A percentile compares a stretch with the other conserved stretches of the same genome.
These are phyloP conservation scores for Ophiostoma montium DNA, from an alignment of 2,329 filamentous ascomycete species.

Conservation along the genomic window DNA sequence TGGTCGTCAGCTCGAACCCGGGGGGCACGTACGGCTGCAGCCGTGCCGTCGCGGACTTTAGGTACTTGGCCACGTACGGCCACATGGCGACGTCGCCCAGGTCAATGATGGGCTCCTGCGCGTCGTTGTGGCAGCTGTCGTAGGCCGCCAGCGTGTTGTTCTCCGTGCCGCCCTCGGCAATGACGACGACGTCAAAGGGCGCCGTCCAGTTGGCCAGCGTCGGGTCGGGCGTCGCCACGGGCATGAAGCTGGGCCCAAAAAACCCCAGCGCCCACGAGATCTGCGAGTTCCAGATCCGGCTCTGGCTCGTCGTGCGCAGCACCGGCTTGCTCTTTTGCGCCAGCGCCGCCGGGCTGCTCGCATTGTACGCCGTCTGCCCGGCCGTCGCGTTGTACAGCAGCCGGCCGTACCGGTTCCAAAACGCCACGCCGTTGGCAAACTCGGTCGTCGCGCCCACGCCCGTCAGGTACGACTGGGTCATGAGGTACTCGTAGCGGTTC, in stretches of 20 bases:
- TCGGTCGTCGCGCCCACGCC: conserved; percentile 35
- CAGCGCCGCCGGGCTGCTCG: conserved; percentile 30
- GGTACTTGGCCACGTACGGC: conserved; percentile 31
- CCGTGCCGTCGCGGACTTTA: conserved; percentile 28
- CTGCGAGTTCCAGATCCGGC: conserved; percentile 38
- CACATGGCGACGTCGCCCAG: conserved; percentile 28
- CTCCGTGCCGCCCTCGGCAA: conserved; percentile 33
- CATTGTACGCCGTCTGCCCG: conserved; percentile 34
- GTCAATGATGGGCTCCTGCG: conserved; percentile 19
- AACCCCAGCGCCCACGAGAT: conserved; percentile 38
- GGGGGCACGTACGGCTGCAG: conserved; percentile 31
- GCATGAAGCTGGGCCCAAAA: conserved; percentile 32
- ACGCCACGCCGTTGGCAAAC: conserved; percentile 32
- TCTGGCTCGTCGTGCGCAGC: conserved; percentile 38
- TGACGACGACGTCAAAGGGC: conserved; percentile 34
- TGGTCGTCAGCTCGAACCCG: conserved; percentile 32
- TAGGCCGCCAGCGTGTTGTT: conserved; percentile 40
- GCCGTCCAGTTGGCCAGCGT: conserved; percentile 24
- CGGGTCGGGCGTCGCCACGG: conserved; percentile 19
- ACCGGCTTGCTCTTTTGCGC: conserved; percentile 29
- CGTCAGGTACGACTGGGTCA: conserved; percentile 31
- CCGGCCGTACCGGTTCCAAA: conserved; percentile 41
- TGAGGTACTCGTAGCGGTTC: conserved; percentile 34
- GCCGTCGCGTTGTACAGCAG: conserved; percentile 34
- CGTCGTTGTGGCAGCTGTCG: conserved; percentile 31